A percentile compares a stretch with the other conserved stretches of the same genome.
Evolutionary conservation across 352 stramenopile genomes (phyloP).

Genomic region (Globisporangium middletonii): DNA sequence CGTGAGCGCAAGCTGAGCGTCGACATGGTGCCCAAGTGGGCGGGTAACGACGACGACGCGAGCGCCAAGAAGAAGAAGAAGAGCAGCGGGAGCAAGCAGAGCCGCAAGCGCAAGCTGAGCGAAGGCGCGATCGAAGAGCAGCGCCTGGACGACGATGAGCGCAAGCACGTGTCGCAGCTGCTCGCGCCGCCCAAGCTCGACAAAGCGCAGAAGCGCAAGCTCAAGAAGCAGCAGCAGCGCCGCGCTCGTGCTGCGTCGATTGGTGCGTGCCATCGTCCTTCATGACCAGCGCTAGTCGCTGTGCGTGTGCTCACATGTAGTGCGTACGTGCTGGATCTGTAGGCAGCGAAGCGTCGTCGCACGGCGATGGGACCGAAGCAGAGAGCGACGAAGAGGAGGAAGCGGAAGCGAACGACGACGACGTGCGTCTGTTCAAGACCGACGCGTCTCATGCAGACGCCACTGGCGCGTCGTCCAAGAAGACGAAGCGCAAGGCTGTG

Average conservation of each 20-base stretch:
- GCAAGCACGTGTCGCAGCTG: conserved; percentile 56
- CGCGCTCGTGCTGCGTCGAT: conserved; percentile 36
- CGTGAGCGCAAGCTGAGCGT: conserved; percentile 61
- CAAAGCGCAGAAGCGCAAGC: conserved; percentile 31
- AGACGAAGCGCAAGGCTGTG: conserved; percentile 13
- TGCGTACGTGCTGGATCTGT: not conserved
- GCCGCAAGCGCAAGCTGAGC: conserved; percentile 80
- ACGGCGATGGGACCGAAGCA: conserved; percentile 11
- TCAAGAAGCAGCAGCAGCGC: conserved; percentile 40
- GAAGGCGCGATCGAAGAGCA: conserved; percentile 74
- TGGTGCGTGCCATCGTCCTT: conserved; percentile 3
- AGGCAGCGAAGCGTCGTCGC: conserved; percentile 15
- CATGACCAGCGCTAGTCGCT: too few species aligned
- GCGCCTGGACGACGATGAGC: conserved; percentile 57
- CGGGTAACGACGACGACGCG: conserved; percentile 37
- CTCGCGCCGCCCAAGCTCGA: conserved; percentile 48
- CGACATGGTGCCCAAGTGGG: conserved; percentile 62
- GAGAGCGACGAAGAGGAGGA: conserved; percentile 15
- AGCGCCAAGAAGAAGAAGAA: conserved; percentile 23
- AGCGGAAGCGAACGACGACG: conserved; percentile 10
- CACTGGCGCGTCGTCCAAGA: conserved; percentile 15
- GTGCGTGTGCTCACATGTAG: not conserved
- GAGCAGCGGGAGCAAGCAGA: conserved; percentile 53
- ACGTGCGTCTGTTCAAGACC: conserved; percentile 53
- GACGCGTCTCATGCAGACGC: not conserved